A percentile compares a stretch with the other conserved stretches of the same genome.
phyloP scores from a whole-genome alignment of 202 grass and related monocot species.

The Dendrocalamus latiflorus region DNA sequence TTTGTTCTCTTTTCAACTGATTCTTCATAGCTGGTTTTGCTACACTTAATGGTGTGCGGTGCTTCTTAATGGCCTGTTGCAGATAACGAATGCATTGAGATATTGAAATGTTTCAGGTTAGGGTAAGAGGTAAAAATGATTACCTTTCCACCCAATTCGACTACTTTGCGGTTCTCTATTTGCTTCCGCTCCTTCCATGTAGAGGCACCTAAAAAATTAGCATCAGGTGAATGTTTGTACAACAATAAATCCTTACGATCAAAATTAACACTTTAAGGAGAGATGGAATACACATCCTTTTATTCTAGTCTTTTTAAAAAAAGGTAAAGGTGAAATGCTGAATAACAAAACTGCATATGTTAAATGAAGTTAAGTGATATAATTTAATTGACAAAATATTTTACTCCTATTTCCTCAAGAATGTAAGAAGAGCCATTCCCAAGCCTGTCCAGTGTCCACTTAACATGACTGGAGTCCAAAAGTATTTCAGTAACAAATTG shows the following conservation, averaged over 20 bases:
- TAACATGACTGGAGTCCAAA: not conserved
- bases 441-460: not conserved
- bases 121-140: slow-evolving; percentile 10
- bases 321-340: not conserved
- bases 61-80: slow-evolving; percentile 78
- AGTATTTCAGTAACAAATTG: not conserved
- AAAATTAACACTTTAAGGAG: not conserved
- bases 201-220: slow-evolving; percentile 53
- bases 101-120: not conserved
- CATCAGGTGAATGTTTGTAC: not conserved
- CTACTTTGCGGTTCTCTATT: slow-evolving; percentile 74
- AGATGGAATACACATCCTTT: not conserved
- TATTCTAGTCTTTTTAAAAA: not conserved
- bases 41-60: slow-evolving; percentile 69
- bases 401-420: not conserved
- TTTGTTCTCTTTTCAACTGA: slow-evolving; percentile 58
- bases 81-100: slow-evolving; percentile 22
- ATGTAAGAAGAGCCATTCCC: not conserved
- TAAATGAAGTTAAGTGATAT: not conserved
- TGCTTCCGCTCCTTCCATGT: slow-evolving; percentile 75
- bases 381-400: not conserved
- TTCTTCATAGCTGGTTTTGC: slow-evolving; percentile 88
- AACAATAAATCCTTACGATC: not conserved
- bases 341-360: not conserved
- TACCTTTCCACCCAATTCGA: slow-evolving; percentile 85